Base-by-base conservation (phyloP, 805 yeast species). In the Vanderwaltozyma yarrowii region DNA sequence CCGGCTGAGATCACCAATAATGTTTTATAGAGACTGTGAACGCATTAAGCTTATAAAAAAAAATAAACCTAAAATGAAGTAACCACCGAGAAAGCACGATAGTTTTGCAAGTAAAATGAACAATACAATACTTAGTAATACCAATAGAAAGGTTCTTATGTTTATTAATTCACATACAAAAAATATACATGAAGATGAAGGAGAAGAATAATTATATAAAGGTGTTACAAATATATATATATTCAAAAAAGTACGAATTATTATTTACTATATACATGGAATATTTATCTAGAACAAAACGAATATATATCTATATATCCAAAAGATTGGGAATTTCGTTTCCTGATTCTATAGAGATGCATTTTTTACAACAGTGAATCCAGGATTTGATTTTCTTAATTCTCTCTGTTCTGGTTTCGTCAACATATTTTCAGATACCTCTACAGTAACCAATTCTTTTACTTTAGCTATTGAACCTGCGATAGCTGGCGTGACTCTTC, bases 401-500 rank as follows among this genome's bases (percentile, higher is more conserved):
- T 50, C 54, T 38, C 78, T 67, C 58, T 77, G 66, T 52, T 82
- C 70, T 14, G 61, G 58, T 38, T 68, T 70, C 1, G 76, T 60
- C 48, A 76, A 61, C 15, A 64, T 64, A 21, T 66, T 62, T 32
- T 76, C 78, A 10, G 80, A 76, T 27, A 86, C 64, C 49, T 86
- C 89, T 21, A 89, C 92, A 34, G 73, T 74, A 8, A 89, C 88
- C 40, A 89, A 67, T 59, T 89, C 96, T 61, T 89, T 89, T 33
- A 89, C 84, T 42, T 71, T 67, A 24, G 85, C 75, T 40, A 89
- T 70, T 67, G 79, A 78, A 59, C 95, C 95, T 3, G 97, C 96
- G 42, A 80, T 73, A 25, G 80, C 74, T 13, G 94, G 87, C 11
- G 80, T 70, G 4, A 83, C 85, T 33, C 65, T 62, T 51, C 78